A percentile compares a stretch with the other conserved stretches of the same genome.
phyloP scores from a whole-genome alignment of 768 basidiomycete species.

The Hydnomerulius pinastri region DNA sequence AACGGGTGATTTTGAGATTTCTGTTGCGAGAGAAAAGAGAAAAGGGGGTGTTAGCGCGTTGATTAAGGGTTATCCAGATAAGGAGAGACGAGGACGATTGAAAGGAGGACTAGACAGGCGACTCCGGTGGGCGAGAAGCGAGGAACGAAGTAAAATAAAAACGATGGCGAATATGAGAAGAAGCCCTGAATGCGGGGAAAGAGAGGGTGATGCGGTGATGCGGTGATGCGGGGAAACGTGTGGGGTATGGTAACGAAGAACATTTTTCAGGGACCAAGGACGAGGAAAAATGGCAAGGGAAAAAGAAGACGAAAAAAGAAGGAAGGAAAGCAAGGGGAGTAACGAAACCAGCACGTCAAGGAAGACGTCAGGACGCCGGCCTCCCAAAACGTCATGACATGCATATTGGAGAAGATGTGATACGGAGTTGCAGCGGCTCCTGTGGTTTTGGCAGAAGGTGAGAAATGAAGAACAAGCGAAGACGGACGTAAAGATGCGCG shows the following conservation, averaged over 20 bases:
- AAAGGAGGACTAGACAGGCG: neutral
- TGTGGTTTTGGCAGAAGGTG: no score
- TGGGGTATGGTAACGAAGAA: constrained; percentile 4
- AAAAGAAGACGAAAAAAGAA: neutral
- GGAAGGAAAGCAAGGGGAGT: neutral
- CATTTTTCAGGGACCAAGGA: neutral
- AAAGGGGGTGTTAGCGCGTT: constrained; percentile 18
- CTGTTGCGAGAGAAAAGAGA: constrained; percentile 39
- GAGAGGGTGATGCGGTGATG: no score
- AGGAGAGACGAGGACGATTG: neutral
- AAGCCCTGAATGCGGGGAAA: constrained; percentile 15
- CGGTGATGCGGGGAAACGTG: constrained; percentile 11
- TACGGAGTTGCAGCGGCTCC: no score
- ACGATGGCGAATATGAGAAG: neutral
- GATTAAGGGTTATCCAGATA: neutral
- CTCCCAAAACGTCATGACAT: neutral
- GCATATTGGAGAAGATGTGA: no score
- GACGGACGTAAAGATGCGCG: neutral
- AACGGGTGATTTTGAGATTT: constrained; percentile 92
- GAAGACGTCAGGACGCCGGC: neutral
- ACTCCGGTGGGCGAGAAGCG: neutral
- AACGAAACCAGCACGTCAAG: neutral
- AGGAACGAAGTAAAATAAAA: no score
- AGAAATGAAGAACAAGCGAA: neutral
- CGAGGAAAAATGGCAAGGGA: neutral